phyloP scores from a whole-genome alignment of 495 filamentous ascomycete species.

The Xylaria venustula region DNA sequence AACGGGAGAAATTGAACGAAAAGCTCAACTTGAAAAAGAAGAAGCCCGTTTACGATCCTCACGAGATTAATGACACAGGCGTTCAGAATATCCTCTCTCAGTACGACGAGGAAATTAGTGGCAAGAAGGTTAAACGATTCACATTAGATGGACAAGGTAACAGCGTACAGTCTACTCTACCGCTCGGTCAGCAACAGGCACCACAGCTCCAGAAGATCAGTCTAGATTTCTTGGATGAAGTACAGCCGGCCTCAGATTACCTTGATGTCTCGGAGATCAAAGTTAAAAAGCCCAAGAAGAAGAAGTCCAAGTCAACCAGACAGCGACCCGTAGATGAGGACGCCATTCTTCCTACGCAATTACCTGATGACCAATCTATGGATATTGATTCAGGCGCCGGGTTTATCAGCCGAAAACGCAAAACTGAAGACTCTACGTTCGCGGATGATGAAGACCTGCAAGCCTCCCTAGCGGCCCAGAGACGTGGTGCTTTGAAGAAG shows the following conservation, averaged over 20 bases:
- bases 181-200: slow-evolving; percentile 55
- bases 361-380: slow-evolving; percentile 60
- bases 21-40: slow-evolving; percentile 86
- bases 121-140: slow-evolving; percentile 87
- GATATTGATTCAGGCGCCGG: slow-evolving; percentile 64
- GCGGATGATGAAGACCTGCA: slow-evolving; percentile 93
- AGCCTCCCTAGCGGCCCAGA: slow-evolving; percentile 74
- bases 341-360: slow-evolving; percentile 59
- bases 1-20: slow-evolving; percentile 74
- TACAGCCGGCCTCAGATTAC: slow-evolving; percentile 71
- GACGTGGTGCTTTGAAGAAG: slow-evolving; percentile 83
- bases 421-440: slow-evolving; percentile 66
- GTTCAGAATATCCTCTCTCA: slow-evolving; percentile 70
- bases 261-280: slow-evolving; percentile 82
- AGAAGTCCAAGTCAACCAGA: slow-evolving; percentile 75
- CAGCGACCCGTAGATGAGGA: slow-evolving; percentile 71
- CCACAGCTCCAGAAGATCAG: slow-evolving; percentile 69
- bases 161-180: slow-evolving; percentile 60
- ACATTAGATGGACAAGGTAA: slow-evolving; percentile 76
- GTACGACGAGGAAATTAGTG: slow-evolving; percentile 93
- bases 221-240: slow-evolving; percentile 59
- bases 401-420: slow-evolving; percentile 56
- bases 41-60: slow-evolving; percentile 84
- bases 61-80: slow-evolving; percentile 66
- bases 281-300: slow-evolving; percentile 91